These are phyloP conservation scores for Tuber calosporum DNA, from an alignment of 495 filamentous ascomycete species.

Conservation along the genomic window DNA sequence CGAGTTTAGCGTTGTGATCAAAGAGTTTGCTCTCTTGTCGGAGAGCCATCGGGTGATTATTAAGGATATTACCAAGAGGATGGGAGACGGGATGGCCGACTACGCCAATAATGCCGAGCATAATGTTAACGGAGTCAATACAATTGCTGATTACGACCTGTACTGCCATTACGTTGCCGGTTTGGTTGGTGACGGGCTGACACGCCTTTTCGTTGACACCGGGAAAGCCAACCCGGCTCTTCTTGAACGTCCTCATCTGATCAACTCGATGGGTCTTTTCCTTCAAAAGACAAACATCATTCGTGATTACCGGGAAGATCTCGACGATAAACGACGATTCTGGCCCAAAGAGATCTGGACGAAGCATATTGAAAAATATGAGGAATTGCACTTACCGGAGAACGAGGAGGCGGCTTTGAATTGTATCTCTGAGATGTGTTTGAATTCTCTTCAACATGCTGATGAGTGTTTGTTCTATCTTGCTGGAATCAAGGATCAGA, in stretches of 20 bases:
- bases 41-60: slow-evolving; percentile 76
- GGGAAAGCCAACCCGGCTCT: slow-evolving; percentile 80
- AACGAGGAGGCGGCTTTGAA: slow-evolving; percentile 72
- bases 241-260: slow-evolving; percentile 65
- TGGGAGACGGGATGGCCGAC: slow-evolving; percentile 98
- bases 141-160: slow-evolving; percentile 78
- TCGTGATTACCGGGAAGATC: slow-evolving; percentile 85
- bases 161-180: slow-evolving; percentile 99
- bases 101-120: slow-evolving; percentile 75
- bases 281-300: slow-evolving; percentile 99
- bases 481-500: slow-evolving; percentile 90
- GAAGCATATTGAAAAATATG: slow-evolving; percentile 82
- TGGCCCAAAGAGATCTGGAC: slow-evolving; percentile 95
- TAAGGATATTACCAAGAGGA: slow-evolving; percentile 86
- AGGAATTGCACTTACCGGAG: slow-evolving; percentile 78
- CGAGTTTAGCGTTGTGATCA: slow-evolving; percentile 77
- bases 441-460: slow-evolving; percentile 76
- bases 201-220: slow-evolving; percentile 81
- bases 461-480: slow-evolving; percentile 96
- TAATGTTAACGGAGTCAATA: slow-evolving; percentile 70
- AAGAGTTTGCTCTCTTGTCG: slow-evolving; percentile 85
- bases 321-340: slow-evolving; percentile 76
- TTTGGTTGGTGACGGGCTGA: slow-evolving; percentile 86
- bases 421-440: slow-evolving; percentile 89
- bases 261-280: slow-evolving; percentile 95